Evolutionary conservation across 345 rosid genomes (phyloP).

Genomic region (Euclidium syriacum): DNA sequence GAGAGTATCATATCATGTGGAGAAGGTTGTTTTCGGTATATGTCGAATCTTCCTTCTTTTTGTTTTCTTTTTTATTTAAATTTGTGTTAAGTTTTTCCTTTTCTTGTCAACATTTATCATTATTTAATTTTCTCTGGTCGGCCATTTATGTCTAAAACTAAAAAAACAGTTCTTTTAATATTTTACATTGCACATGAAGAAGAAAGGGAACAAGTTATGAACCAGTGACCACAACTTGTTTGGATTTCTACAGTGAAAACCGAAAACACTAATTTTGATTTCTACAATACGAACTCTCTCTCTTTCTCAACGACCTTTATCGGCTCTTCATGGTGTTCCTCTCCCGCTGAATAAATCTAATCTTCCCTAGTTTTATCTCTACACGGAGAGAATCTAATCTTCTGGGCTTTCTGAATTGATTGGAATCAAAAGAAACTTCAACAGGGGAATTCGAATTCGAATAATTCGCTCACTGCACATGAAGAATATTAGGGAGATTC

Average conservation of each 20-base stretch:
- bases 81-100: too few relatives aligned
- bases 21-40: conserved; percentile 8
- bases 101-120: conserved; percentile 9
- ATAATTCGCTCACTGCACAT: too few relatives aligned
- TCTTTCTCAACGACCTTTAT: neutral
- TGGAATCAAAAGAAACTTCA: neutral
- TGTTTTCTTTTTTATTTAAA: neutral
- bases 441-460: too few relatives aligned
- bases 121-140: conserved; percentile 18
- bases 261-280: neutral
- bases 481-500: too few relatives aligned
- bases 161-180: neutral
- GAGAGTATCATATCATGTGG: conserved; percentile 23
- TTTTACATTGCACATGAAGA: neutral
- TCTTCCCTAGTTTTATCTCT: too few relatives aligned
- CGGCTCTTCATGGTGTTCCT: neutral
- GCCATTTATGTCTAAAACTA: neutral
- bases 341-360: neutral
- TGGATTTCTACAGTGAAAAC: neutral
- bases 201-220: too few relatives aligned
- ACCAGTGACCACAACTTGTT: neutral
- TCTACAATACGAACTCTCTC: neutral
- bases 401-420: neutral
- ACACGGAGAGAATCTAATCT: too few relatives aligned
- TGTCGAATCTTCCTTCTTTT: conserved; percentile 11